Evolutionary conservation across 2,329 filamentous ascomycete genomes (phyloP).

Genomic region (Aureobasidium sp.): DNA sequence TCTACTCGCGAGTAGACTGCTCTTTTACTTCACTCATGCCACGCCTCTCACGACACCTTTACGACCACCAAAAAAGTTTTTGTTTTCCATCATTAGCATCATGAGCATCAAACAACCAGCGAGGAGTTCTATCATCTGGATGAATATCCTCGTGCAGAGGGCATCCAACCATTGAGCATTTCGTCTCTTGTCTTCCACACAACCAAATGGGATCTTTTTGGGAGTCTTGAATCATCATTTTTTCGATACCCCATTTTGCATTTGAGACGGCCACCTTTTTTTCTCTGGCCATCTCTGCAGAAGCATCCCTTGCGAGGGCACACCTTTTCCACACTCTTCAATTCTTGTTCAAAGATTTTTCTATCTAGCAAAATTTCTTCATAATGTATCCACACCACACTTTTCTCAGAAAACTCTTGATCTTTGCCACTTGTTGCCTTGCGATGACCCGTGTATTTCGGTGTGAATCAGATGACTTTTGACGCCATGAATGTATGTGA

Average conservation of each 20-base stretch:
- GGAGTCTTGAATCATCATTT: conserved; percentile 10
- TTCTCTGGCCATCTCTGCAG: neutral
- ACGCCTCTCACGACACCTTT: neutral
- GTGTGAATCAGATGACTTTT: neutral
- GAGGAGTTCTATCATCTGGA: conserved; percentile 3
- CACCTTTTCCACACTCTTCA: neutral
- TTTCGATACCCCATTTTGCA: neutral
- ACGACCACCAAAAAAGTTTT: conserved; percentile 9
- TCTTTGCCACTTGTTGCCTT: neutral
- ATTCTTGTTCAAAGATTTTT: neutral
- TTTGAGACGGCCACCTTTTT: neutral
- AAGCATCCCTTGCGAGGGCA: conserved; percentile 8
- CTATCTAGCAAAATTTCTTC: neutral
- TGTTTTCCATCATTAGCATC: conserved; percentile 2
- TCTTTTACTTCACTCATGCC: neutral
- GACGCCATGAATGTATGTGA: neutral
- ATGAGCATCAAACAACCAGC: conserved; percentile 8
- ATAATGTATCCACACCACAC: conserved; percentile 7
- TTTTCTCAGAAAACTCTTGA: neutral
- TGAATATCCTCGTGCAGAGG: neutral
- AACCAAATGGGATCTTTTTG: conserved; percentile 1
- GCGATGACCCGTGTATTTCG: neutral
- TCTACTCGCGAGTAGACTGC: neutral
- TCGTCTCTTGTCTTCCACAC: neutral
- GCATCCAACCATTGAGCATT: neutral